Conservation (phyloP, 2,329 filamentous ascomycete genomes). For the Pseudocercospora ulei region DNA sequence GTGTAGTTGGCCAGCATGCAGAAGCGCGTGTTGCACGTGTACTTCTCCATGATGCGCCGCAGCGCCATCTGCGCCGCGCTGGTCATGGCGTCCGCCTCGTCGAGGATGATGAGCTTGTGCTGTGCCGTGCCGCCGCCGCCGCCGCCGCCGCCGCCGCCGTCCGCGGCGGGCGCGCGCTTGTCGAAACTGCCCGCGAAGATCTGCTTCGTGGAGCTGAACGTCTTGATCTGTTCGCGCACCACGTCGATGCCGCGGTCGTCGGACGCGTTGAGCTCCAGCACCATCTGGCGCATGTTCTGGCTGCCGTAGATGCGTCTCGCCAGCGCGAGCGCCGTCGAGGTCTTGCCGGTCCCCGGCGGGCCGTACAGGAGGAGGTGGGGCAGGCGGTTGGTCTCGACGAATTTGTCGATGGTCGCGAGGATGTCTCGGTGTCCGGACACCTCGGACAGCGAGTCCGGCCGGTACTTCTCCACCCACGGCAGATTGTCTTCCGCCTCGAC, state of each 20-base stretch:
- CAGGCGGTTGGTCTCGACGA: conserved; percentile 84
- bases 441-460: conserved; percentile 76
- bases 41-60: conserved; percentile 96
- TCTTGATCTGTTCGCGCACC: conserved; percentile 97
- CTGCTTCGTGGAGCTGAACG: conserved; percentile 94
- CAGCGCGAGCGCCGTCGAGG: conserved; percentile 87
- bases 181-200: conserved; percentile 58
- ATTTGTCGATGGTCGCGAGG: conserved; percentile 93
- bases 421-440: conserved; percentile 97
- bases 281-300: conserved; percentile 95
- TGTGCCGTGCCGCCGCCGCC: conserved; percentile 49
- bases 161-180: conserved; percentile 26
- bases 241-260: conserved; percentile 97
- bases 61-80: conserved; percentile 95
- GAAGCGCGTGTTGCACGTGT: conserved; percentile 94
- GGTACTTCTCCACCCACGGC: conserved; percentile 98
- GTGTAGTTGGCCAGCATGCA: conserved; percentile 99
- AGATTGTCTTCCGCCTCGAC: conserved; percentile 88
- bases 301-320: conserved; percentile 84
- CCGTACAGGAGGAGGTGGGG: conserved; percentile 95
- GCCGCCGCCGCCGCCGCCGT: too few relatives aligned
- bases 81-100: conserved; percentile 99
- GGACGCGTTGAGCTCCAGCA: conserved; percentile 91
- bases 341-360: conserved; percentile 93
- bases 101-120: conserved; percentile 93